Evolutionary conservation across 768 basidiomycete species (phyloP), one percentile per base, ranked within the genome.

Genomic region (Termitomyces sp.): DNA sequence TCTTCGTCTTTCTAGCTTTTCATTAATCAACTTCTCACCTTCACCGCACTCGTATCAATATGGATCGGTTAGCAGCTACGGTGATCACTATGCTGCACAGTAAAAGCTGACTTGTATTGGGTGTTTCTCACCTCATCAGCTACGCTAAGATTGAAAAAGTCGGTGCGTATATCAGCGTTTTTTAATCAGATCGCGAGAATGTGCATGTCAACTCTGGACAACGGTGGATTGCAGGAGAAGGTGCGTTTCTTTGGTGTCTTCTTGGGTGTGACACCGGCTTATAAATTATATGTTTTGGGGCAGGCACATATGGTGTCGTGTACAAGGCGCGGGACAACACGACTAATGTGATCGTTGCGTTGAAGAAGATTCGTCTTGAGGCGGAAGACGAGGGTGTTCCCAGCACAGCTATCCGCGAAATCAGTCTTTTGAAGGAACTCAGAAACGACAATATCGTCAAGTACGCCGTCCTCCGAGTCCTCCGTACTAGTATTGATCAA

Each of bases 321-420:
- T 98, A 98, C 82, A 97, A 98, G 74, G 96, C 96, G 43, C 84
- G 86, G 64, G 95, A 98, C 71, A 75, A 85, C 62, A 81, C 75
- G 49, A 89, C 83, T 9, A 89, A 89, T 70, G 75, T 85, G 65
- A 86, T 98, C 65, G 97, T 99, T 53, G 97, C 97, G 26, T 79
- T 98, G 64, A 99, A 99, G 86, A 99, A 99, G 82, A 98, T 99
- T 70, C 79, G 97, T 43, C 85, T 99, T 30, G 97, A 98, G 71
- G 94, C 95, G 18, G 97, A 98, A 74, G 97, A 99, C 69, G 97
- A 99, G 73, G 97, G 97, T 50, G 97, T 99, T 23, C 97, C 97
- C 9, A 93, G 90, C 63, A 99, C 97, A 4, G 95, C 96, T 57
- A 99, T 99, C 68, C 85, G 97, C 54, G 97, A 99, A 79, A 99